Percentiles rank a stretch among this genome's conserved stretches.
Conservation (phyloP, 2,329 filamentous ascomycete genomes). For the Calonectria hawksworthii region DNA sequence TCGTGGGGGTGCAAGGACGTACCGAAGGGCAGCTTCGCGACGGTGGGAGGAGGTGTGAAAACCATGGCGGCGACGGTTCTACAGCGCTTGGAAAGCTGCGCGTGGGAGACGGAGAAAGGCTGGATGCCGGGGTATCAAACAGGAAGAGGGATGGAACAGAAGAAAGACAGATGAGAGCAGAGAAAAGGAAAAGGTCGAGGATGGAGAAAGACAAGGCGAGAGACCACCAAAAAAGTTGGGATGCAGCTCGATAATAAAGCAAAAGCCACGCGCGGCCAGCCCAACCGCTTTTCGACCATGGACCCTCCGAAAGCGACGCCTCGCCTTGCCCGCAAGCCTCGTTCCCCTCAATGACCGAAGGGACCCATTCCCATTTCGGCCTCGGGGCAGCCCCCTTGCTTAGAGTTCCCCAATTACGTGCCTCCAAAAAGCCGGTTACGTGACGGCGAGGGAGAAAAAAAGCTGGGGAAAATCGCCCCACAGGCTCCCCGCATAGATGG, state of each 20-base stretch:
- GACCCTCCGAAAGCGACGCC: background rate
- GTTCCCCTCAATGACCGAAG: background rate
- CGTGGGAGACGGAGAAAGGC: background rate
- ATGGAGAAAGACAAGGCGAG: background rate
- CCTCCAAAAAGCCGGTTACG: constrained; percentile 8
- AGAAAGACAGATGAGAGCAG: background rate
- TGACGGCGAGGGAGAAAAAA: background rate
- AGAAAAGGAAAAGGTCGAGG: background rate
- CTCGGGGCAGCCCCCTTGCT: background rate
- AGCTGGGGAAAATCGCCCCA: constrained; percentile 11
- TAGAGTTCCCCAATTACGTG: constrained; percentile 11
- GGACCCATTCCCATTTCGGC: background rate
- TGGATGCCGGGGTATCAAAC: background rate
- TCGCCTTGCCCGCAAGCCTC: background rate
- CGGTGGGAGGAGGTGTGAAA: background rate
- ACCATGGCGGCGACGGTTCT: background rate
- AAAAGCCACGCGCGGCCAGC: background rate
- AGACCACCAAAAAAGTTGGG: background rate
- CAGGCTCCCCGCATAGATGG: constrained; percentile 3
- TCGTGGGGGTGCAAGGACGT: background rate
- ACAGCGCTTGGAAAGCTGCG: background rate
- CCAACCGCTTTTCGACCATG: background rate
- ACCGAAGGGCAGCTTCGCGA: constrained; percentile 8
- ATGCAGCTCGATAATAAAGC: constrained; percentile 7
- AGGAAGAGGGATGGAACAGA: background rate